Evolutionary conservation across 1,139 yeast species (phyloP).

Genomic region (Candida sp.): DNA sequence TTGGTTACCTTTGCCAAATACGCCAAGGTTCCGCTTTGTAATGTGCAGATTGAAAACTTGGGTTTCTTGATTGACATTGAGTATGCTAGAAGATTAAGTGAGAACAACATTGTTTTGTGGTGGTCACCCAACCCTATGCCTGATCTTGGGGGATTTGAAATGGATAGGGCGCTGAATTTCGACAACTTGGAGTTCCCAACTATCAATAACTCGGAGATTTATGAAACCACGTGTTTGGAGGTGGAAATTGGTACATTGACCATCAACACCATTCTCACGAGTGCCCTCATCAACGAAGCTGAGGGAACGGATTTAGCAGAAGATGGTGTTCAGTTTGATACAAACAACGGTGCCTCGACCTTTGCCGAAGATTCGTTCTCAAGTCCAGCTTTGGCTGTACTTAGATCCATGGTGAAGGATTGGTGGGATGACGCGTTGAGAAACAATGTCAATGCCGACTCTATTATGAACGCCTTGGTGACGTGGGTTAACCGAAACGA

Average conservation of each 20-base stretch:
- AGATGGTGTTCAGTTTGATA: conserved; percentile 43
- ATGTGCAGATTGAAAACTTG: conserved; percentile 75
- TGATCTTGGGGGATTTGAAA: conserved; percentile 86
- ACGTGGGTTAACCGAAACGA: conserved; percentile 86
- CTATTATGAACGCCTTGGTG: conserved; percentile 82
- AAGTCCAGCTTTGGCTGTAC: conserved; percentile 70
- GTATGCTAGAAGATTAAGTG: conserved; percentile 77
- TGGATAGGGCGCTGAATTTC: conserved; percentile 55
- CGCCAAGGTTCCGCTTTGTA: conserved; percentile 86
- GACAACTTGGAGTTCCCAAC: conserved; percentile 74
- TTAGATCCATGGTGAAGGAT: conserved; percentile 76
- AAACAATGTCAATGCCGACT: conserved; percentile 76
- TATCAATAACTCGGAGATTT: conserved; percentile 81
- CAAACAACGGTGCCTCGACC: conserved; percentile 52
- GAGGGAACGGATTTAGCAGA: conserved; percentile 87
- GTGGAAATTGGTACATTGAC: conserved; percentile 79
- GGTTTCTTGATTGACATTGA: conserved; percentile 83
- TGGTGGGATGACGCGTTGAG: conserved; percentile 96
- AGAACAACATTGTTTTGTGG: conserved; percentile 81
- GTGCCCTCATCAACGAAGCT: conserved; percentile 84
- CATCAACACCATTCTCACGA: conserved; percentile 84
- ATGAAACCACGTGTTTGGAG: conserved; percentile 80
- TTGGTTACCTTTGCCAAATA: conserved; percentile 70
- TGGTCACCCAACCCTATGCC: conserved; percentile 88
- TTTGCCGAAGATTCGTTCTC: conserved; percentile 82